Conservation (phyloP, 768 basidiomycete species). For the Mycena polygramma region DNA sequence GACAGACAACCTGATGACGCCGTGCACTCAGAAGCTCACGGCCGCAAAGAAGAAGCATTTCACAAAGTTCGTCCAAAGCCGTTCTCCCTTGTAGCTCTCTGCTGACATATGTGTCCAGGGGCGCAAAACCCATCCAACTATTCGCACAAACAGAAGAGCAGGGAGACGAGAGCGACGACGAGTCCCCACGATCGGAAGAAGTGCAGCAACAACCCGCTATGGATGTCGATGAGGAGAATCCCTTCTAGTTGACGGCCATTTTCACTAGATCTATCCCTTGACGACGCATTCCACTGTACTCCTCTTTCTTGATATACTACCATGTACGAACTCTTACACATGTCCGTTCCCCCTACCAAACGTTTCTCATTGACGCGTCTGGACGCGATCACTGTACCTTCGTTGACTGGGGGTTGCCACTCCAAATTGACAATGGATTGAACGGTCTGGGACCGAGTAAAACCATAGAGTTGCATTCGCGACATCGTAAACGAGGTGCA, state of each 20-base stretch:
- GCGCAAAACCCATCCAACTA: slow-evolving; percentile 72
- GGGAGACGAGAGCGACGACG: slow-evolving; percentile 55
- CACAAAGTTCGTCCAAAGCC: slow-evolving; percentile 71
- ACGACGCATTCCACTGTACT: slow-evolving; percentile 33
- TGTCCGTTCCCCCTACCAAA: slow-evolving; percentile 3
- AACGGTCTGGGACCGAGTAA: no score
- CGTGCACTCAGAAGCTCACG: slow-evolving; percentile 91
- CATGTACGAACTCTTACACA: slow-evolving; percentile 32
- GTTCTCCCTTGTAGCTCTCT: slow-evolving; percentile 20
- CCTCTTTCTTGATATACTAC: slow-evolving; percentile 30
- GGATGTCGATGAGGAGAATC: slow-evolving; percentile 75
- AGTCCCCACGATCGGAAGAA: slow-evolving; percentile 45
- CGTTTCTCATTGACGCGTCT: slow-evolving; percentile 5
- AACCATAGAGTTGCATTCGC: no score
- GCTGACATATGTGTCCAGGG: slow-evolving; percentile 53
- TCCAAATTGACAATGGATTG: no score
- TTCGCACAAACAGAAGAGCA: slow-evolving; percentile 64
- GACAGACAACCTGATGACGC: slow-evolving; percentile 95
- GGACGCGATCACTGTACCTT: slow-evolving; percentile 2
- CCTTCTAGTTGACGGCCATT: slow-evolving; percentile 61
- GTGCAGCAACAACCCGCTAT: slow-evolving; percentile 48
- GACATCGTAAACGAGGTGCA: no score
- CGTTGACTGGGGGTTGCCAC: background rate
- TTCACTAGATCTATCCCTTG: slow-evolving; percentile 1
- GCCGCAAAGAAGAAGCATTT: slow-evolving; percentile 96